These are phyloP conservation scores for Mortierella sp. DNA, from an alignment of 371 early-diverging fungal genomes.

Conservation along the genomic window DNA sequence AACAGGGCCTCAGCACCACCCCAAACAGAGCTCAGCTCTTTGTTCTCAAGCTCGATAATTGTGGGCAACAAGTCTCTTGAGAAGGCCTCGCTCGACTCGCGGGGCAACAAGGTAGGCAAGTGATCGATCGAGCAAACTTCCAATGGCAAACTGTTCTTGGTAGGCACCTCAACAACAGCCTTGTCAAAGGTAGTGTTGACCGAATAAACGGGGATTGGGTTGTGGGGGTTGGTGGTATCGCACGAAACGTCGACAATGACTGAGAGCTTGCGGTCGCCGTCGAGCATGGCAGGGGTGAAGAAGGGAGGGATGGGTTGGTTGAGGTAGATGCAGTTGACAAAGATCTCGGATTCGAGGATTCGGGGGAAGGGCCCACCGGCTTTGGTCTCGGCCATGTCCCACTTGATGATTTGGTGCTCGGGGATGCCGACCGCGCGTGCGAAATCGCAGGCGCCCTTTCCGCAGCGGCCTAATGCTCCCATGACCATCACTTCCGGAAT, in stretches of 20 bases:
- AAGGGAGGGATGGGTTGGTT: constrained; percentile 94
- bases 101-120: constrained; percentile 93
- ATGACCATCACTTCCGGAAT: constrained; percentile 94
- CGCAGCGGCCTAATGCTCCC: constrained; percentile 98
- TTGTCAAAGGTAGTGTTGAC: constrained; percentile 94
- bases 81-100: constrained; percentile 93
- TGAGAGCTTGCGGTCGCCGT: constrained; percentile 78
- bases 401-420: constrained; percentile 89
- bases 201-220: constrained; percentile 95
- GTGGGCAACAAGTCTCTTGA: constrained; percentile 88
- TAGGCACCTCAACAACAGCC: constrained; percentile 81
- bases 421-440: constrained; percentile 89
- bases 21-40: constrained; percentile 86
- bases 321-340: constrained; percentile 98
- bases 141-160: constrained; percentile 74
- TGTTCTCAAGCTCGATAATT: constrained; percentile 76
- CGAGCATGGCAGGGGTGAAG: constrained; percentile 84
- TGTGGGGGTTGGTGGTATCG: constrained; percentile 97
- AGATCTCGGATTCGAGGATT: constrained; percentile 90
- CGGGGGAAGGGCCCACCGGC: constrained; percentile 95
- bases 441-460: constrained; percentile 90
- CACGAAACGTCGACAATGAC: constrained; percentile 96
- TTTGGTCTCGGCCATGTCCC: constrained; percentile 97
- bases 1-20: constrained; percentile 86
- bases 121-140: constrained; percentile 97